phyloP scores from a whole-genome alignment of 768 basidiomycete species.

The Rhodocollybia butyracea region DNA sequence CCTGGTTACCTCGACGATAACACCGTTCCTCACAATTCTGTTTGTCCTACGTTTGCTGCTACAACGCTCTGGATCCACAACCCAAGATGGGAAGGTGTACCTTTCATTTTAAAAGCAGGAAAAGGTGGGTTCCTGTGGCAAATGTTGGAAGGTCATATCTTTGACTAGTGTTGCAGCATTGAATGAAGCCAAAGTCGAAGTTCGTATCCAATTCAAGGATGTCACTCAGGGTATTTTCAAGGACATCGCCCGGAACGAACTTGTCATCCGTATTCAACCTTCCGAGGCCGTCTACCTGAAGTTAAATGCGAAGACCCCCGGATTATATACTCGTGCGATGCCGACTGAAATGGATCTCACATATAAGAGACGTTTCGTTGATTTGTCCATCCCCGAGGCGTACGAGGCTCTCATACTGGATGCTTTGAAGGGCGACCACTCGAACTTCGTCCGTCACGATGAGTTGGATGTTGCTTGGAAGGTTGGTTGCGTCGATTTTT shows the following conservation, averaged over 20 bases:
- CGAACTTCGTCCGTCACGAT: conserved; percentile 97
- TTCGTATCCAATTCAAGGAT: conserved; percentile 97
- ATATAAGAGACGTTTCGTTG: conserved; percentile 92
- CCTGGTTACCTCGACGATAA: conserved; percentile 99
- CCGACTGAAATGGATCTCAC: conserved; percentile 98
- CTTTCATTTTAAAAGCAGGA: conserved; percentile 96
- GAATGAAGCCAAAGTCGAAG: conserved; percentile 98
- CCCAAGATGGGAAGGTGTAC: conserved; percentile 97
- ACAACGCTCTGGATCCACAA: conserved; percentile 90
- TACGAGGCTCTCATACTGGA: conserved; percentile 96
- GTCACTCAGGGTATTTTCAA: conserved; percentile 96
- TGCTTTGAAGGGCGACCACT: conserved; percentile 96
- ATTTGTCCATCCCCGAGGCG: conserved; percentile 91
- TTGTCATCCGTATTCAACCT: conserved; percentile 96
- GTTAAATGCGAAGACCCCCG: conserved; percentile 93
- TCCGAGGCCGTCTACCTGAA: conserved; percentile 97
- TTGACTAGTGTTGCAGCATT: conserved; percentile 53
- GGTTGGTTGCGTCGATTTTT: conserved; percentile 38
- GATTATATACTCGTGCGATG: conserved; percentile 83
- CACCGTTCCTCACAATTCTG: conserved; percentile 88
- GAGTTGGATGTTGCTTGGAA: conserved; percentile 98
- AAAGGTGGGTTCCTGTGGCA: too few relatives aligned
- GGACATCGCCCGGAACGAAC: conserved; percentile 93
- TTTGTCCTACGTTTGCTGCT: conserved; percentile 93
- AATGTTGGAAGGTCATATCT: not conserved